These are phyloP conservation scores for Pythium guiyangense DNA, from an alignment of 352 stramenopile species.

Conservation along the genomic window DNA sequence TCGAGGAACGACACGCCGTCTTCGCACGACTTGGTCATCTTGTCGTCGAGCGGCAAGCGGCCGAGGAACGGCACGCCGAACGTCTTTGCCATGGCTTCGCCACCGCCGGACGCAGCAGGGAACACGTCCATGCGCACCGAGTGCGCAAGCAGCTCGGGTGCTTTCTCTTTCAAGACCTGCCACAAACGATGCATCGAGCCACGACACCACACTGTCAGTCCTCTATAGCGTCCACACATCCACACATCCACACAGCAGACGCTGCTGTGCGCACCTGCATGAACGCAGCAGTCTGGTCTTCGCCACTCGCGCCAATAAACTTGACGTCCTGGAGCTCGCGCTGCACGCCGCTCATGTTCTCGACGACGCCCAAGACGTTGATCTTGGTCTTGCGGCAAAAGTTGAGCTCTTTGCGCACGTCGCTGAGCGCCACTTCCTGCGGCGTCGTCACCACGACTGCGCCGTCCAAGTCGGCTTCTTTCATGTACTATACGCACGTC, in stretches of 20 bases:
- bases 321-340: too few species aligned
- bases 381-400: too few species aligned
- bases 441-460: constrained; percentile 99
- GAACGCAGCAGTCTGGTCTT: constrained; percentile 56
- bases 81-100: constrained; percentile 93
- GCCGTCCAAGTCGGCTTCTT: constrained; percentile 92
- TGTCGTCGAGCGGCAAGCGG: constrained; percentile 95
- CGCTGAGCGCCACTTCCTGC: constrained; percentile 98
- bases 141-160: constrained; percentile 68
- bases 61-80: constrained; percentile 97
- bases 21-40: constrained; percentile 96
- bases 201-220: neutral
- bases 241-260: neutral
- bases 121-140: constrained; percentile 88
- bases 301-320: constrained; percentile 49
- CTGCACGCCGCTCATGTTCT: too few species aligned
- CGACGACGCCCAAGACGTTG: too few species aligned
- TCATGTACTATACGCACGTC: constrained; percentile 98
- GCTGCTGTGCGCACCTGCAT: constrained; percentile 44
- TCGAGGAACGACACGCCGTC: constrained; percentile 93
- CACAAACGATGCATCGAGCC: neutral
- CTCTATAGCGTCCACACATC: neutral
- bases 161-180: constrained; percentile 82
- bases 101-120: constrained; percentile 75
- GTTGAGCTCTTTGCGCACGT: constrained; percentile 99